Conservation (phyloP, 73 alveolate genomes). For the Paramecium bursaria region DNA sequence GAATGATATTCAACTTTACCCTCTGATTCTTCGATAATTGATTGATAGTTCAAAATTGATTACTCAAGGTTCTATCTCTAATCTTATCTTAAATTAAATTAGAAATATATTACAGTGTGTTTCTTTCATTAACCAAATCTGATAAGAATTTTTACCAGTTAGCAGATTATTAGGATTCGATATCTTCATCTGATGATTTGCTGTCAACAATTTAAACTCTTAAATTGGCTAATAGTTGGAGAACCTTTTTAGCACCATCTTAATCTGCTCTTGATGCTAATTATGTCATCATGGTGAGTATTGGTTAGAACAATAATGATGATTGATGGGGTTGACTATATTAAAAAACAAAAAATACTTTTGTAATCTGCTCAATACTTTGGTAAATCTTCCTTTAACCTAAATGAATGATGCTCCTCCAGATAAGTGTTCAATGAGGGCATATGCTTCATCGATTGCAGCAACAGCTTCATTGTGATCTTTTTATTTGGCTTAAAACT, state of each 20-base stretch:
- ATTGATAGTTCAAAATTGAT: slow-evolving; percentile 43
- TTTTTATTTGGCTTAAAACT: slow-evolving; percentile 34
- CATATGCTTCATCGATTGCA: slow-evolving; percentile 56
- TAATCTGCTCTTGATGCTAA: slow-evolving; percentile 12
- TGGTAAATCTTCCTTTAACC: slow-evolving; percentile 41
- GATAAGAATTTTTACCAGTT: slow-evolving; percentile 56
- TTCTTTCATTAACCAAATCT: slow-evolving; percentile 53
- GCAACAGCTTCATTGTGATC: slow-evolving; percentile 55
- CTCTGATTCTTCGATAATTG: slow-evolving; percentile 47
- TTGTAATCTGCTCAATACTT: slow-evolving; percentile 27
- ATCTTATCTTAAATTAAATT: not conserved
- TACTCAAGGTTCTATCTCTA: slow-evolving; percentile 43
- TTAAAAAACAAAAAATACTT: too few species aligned
- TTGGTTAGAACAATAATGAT: slow-evolving; percentile 28
- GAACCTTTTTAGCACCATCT: slow-evolving; percentile 49
- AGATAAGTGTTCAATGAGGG: slow-evolving; percentile 33
- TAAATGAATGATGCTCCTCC: slow-evolving; percentile 54
- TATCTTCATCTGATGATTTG: slow-evolving; percentile 56
- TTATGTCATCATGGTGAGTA: slow-evolving; percentile 51
- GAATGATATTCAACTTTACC: slow-evolving; percentile 47
- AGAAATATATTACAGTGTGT: not conserved
- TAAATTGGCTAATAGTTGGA: slow-evolving; percentile 34
- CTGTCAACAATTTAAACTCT: slow-evolving; percentile 54
- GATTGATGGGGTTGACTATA: slow-evolving; percentile 19
- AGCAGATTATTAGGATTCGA: slow-evolving; percentile 10